Evolutionary conservation across 805 yeast genomes (phyloP), one percentile per base, ranked within the genome.

Genomic region (Spencermartinsiella europaea): DNA sequence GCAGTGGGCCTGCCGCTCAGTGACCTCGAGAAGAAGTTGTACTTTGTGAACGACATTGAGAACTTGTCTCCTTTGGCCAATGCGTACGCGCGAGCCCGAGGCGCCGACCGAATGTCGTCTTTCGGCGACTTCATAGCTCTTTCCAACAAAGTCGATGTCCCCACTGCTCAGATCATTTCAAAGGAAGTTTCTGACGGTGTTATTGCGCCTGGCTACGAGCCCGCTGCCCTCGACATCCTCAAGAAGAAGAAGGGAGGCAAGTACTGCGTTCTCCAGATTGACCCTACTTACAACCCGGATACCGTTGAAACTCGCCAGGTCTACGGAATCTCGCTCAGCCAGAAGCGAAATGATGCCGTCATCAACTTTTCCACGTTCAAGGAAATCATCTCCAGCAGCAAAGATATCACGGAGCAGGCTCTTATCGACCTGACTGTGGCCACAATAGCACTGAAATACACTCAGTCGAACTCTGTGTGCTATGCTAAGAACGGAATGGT

Each of bases 401-500:
- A 88, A 71, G 76, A 73, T 43, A 79, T 93, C 64, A 81, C 96
- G 42, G 90, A 89, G 67, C 95, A 89, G 73, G 98, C 97, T 49
- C 71, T 85, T 37, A 78, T 91, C 57, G 99, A 93, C 69, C 77
- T 93, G 65, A 86, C 95, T 34, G 97, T 93, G 51, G 99, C 99
- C 49, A 93, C 99, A 42, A 87, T 93, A 66, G 95, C 96, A 40
- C 77, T 93, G 68, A 93, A 93, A 71, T 93, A 89, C 77, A 93
- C 99, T 15, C 99, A 93, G 74, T 88, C 96, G 47, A 93, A 93
- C 79, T 91, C 98, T 38, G 99, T 93, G 45, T 89, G 96, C 72
- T 93, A 90, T 70, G 96, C 97, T 60, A 93, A 90, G 74, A 86
- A 90, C 68, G 99, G 99, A 75, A 93, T 93, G 99, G 95, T 93